Conservation (phyloP, 768 basidiomycete genomes). For the Pleurotus ostreatus region DNA sequence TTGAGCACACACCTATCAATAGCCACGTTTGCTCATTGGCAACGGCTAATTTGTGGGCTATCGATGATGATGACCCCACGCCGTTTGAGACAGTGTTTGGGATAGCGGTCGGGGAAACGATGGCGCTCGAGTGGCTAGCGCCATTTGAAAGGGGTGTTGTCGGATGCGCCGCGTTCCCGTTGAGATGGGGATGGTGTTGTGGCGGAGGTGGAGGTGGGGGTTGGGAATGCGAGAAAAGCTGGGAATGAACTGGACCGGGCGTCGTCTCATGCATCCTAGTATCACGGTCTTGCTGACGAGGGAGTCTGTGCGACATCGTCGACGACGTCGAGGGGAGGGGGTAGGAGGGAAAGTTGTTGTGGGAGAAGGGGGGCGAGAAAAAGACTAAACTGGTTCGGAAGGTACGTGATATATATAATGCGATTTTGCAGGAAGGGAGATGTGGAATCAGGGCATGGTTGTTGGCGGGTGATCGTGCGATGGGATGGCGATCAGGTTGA, state of each 20-base stretch:
- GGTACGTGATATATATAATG: conserved; percentile 52
- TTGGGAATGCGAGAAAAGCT: conserved; percentile 38
- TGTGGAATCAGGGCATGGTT: conserved; percentile 37
- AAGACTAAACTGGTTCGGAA: conserved; percentile 39
- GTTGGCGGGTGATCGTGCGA: conserved; percentile 50
- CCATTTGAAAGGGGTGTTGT: conserved; percentile 48
- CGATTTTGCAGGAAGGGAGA: conserved; percentile 37
- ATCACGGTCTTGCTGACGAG: conserved; percentile 55
- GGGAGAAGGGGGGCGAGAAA: conserved; percentile 41
- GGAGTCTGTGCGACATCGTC: conserved; percentile 58
- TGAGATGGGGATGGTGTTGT: conserved; percentile 40
- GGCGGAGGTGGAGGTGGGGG: conserved; percentile 25
- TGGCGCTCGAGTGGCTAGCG: conserved; percentile 31
- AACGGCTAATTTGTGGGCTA: conserved; percentile 72
- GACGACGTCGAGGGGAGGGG: conserved; percentile 15
- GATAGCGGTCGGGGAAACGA: conserved; percentile 40
- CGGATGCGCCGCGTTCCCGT: conserved; percentile 43
- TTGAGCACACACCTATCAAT: conserved; percentile 66
- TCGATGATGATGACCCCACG: conserved; percentile 29
- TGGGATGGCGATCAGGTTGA: conserved; percentile 58
- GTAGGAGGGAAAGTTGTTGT: conserved; percentile 22
- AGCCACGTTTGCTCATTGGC: conserved; percentile 97
- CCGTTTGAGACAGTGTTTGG: conserved; percentile 26
- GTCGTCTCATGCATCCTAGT: conserved; percentile 60
- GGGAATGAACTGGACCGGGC: conserved; percentile 23